Base-by-base conservation (phyloP, 129 eudicot genomes). In the Dittrichia graveolens region DNA sequence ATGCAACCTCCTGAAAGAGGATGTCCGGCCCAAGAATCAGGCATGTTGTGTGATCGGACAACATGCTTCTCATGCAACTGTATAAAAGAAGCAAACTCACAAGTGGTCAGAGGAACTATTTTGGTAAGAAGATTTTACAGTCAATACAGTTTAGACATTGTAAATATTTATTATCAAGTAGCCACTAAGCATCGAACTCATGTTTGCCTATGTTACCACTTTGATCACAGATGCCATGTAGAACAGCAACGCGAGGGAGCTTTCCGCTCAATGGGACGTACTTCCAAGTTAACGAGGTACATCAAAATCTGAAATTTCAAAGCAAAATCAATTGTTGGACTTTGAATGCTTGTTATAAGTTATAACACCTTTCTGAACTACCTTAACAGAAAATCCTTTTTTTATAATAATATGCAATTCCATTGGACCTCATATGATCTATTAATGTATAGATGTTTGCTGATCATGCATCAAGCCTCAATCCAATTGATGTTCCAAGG, bases 201-300 rank as follows among this genome's bases (percentile, higher is more conserved):
- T 48, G 71, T 49, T 58, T 67, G 18, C 67, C 56, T 37, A 75
- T 37, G 69, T 58, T n/a, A 7, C 69, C 50, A 46, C 59, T 74
- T 59, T 81, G 61, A 70, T 75, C 63, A 48, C 85, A 95, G 99
- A 88, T 95, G 77, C 99, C 99, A 77, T 90, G 96, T 69, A 75
- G 97, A 82, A 95, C 99, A 65, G 99, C 99, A 48, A 95, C 77
- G 82, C 86, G 96, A 80, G 99, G 99, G 61, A 90, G 97, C 77
- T 95, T 95, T 81, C 99, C 99, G 16, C 86, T 95, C 12, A 95
- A 95, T 71, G 99, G 99, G 57, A 95, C 97, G 16, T 95, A 95
- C 73, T 95, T 95, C 71, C 97, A 95, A 82, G 96, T 95, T 71
- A 95, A 95, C 47, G 99, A 95, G 99, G 99, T 90, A 84, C 63